A percentile compares a stretch with the other conserved stretches of the same genome.
phyloP scores from a whole-genome alignment of 345 rosid species.

The thale cress (Arabidopsis thaliana) region TAIR10.1 NC_003071.7:12163001-12163500 shows the following conservation, averaged over 20 bases:
- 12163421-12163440: conserved; percentile 67
- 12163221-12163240: conserved; percentile 90
- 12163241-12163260: conserved; percentile 95
- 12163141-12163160: conserved; percentile 8
- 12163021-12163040: conserved; percentile 99
- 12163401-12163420: conserved; percentile 13
- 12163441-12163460: conserved; percentile 96
- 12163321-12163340: conserved; percentile 97
- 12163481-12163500: conserved; percentile 87
- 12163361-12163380: conserved; percentile 23
- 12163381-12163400: conserved; percentile 11
- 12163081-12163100: background rate
- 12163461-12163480: conserved; percentile 73
- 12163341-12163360: conserved; percentile 78
- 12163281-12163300: conserved; percentile 79
- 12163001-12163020: conserved; percentile 82
- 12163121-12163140: background rate
- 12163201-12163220: conserved; percentile 65
- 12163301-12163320: conserved; percentile 99
- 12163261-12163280: conserved; percentile 97
- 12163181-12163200: conserved; percentile 13
- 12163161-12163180: background rate
- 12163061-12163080: conserved; percentile 2
- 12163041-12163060: conserved; percentile 74
- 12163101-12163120: background rate